Conservation (phyloP, 2,329 filamentous ascomycete species). For the Cladobotryum mycophilum region DNA sequence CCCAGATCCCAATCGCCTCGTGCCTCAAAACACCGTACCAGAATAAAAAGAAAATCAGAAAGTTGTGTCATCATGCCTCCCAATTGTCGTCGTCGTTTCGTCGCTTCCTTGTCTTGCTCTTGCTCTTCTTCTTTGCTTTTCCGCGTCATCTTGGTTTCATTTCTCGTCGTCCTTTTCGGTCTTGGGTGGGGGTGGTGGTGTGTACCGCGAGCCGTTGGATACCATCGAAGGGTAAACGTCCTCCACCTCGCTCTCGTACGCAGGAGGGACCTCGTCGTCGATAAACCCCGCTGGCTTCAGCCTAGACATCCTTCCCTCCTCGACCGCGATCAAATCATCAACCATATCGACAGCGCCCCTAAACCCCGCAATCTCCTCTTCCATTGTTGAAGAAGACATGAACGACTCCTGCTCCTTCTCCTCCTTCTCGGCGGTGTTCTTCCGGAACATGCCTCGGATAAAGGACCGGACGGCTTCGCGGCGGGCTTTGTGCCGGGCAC, state of each 20-base stretch:
- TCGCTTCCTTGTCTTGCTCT: too few species aligned
- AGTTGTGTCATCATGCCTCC: too few species aligned
- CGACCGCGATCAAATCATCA: conserved; percentile 39
- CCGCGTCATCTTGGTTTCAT: background rate
- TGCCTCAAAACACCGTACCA: too few species aligned
- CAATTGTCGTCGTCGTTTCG: too few species aligned
- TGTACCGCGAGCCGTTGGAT: background rate
- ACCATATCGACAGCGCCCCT: conserved; percentile 40
- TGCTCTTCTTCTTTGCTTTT: too few species aligned
- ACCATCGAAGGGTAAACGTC: conserved; percentile 2
- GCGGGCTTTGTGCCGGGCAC: conserved; percentile 19
- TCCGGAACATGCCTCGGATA: conserved; percentile 2
- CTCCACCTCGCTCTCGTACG: conserved; percentile 14
- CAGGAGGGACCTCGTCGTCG: conserved; percentile 15
- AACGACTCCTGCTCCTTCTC: conserved; percentile 3
- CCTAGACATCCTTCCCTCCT: conserved; percentile 26
- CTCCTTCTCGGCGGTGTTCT: background rate
- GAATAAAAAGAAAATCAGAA: too few species aligned
- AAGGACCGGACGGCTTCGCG: conserved; percentile 18
- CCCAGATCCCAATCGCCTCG: too few species aligned
- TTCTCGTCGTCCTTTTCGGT: background rate
- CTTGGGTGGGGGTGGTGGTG: too few species aligned
- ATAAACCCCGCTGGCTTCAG: background rate
- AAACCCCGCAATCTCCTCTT: conserved; percentile 44
- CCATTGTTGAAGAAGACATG: conserved; percentile 27